Evolutionary conservation across 148 eudicot genomes (phyloP), one percentile per base, ranked within the genome.

Genomic region (Spergularia marina): DNA sequence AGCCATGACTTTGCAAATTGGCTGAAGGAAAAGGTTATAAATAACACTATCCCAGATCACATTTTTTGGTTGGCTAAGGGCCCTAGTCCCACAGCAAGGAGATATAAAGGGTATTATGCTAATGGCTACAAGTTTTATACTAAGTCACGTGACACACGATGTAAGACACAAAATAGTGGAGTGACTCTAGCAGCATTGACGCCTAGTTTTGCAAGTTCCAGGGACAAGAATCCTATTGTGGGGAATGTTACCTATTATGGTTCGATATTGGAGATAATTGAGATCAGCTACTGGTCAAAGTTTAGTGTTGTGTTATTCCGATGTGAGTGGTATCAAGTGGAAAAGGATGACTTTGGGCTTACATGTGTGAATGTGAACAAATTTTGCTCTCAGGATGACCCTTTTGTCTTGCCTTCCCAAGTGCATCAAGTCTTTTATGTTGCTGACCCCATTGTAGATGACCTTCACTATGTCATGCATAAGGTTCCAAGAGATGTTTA

Each of bases 111-210:
- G 6, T 76, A 76, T 59, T 47, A 64, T 34, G 74, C 25, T 4
- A 72, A 81, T 61, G 84, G 84, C 0, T 81, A 65, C 52, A 60
- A 49, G n/a, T 81, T 66, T 81, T 58, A 66, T 55, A 81, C 80
- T 10, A 76, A 70, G 53, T 30, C 68, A 39, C 68, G 76, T 53
- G 83, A 81, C 57, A 17, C 54, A 2, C 53, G 68, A 65, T 76
- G 70, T 6, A 77, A 65, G 52, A 81, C 80, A 0, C 79, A 80
- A 14, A 75, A 80, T 71, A 80, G 76, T 55, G 83, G 83, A 2
- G 79, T 76, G 4, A 58, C 70, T 47, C 7, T 77, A 1, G 7
- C 55, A 5, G 74, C 80, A 0, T 10, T 47, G 25, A 81, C 77
- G 7, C 52, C 77, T 58, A 81, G 80, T 20, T 81, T 80, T 74